A percentile compares a stretch with the other conserved stretches of the same genome.
phyloP scores from a whole-genome alignment of 176 grass and related monocot species.

The Cymbopogon citratus region DNA sequence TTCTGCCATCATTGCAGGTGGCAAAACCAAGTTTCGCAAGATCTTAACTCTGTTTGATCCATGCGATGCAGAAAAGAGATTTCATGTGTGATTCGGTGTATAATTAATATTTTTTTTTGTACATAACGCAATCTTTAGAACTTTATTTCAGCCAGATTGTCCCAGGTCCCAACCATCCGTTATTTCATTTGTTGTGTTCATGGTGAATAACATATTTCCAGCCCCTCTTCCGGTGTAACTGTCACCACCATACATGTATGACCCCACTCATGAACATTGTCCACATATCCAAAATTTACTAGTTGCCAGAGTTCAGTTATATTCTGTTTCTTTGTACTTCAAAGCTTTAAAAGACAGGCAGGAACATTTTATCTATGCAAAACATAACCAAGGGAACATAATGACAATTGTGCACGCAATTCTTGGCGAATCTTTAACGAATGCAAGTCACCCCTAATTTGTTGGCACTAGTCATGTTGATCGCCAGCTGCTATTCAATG shows the following conservation, averaged over 20 bases:
- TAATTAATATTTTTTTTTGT: slow-evolving; percentile 83
- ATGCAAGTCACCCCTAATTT: background rate
- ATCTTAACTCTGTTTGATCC: slow-evolving; percentile 84
- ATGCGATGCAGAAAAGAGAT: slow-evolving; percentile 3
- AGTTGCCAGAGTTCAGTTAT: background rate
- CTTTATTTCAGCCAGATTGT: slow-evolving; percentile 1
- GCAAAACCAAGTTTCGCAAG: slow-evolving; percentile 93
- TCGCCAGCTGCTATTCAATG: background rate
- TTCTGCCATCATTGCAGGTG: slow-evolving; percentile 52
- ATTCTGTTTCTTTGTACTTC: background rate
- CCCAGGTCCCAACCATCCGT: background rate
- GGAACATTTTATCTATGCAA: background rate
- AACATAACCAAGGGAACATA: background rate
- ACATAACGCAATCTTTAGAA: slow-evolving; percentile 45
- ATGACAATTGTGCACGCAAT: background rate
- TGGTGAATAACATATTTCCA: background rate
- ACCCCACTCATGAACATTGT: slow-evolving; percentile 10
- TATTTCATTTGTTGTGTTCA: slow-evolving; percentile 43
- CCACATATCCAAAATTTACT: background rate
- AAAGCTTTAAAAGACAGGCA: background rate
- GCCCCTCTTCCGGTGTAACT: slow-evolving; percentile 23
- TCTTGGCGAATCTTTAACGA: background rate
- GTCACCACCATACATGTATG: slow-evolving; percentile 1
- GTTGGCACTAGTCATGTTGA: background rate
- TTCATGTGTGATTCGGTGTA: slow-evolving; percentile 41